Percentiles rank a stretch among this genome's conserved stretches.
Conservation (phyloP, 2,329 filamentous ascomycete species). For the Mycocentrospora acerina region DNA sequence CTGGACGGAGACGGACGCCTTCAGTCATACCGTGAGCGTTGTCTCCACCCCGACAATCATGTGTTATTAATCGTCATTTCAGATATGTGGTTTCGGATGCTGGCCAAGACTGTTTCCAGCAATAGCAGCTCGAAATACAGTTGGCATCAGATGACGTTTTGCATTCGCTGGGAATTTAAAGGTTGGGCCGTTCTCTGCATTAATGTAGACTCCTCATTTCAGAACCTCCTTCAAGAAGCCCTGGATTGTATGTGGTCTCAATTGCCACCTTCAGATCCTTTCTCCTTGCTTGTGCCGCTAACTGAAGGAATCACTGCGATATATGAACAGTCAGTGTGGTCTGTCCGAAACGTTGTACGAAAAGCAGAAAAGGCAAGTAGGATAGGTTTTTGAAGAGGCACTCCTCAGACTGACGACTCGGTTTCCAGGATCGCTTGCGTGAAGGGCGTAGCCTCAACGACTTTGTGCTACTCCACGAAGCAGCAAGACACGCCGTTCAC, state of each 20-base stretch:
- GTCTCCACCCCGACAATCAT: fast-evolving
- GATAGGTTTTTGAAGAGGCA: too few species aligned
- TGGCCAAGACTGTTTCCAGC: constrained; percentile 7
- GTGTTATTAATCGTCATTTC: neutral
- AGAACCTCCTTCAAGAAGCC: constrained; percentile 2
- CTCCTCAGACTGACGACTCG: too few species aligned
- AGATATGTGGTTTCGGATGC: constrained; percentile 17
- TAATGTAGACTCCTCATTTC: constrained; percentile 7
- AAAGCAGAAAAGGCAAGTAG: constrained; percentile 14
- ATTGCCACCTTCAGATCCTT: constrained; percentile 7
- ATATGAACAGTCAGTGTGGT: constrained; percentile 17
- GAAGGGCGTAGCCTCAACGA: constrained; percentile 1
- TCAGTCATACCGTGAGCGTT: constrained; percentile 4
- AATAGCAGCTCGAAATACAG: constrained; percentile 5
- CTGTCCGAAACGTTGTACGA: constrained; percentile 14
- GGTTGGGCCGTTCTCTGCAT: constrained; percentile 11
- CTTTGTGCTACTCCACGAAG: constrained; percentile 15
- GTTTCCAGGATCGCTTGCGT: constrained; percentile 6
- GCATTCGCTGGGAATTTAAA: constrained; percentile 6
- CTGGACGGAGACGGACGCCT: constrained; percentile 4
- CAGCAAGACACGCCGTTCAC: constrained; percentile 17
- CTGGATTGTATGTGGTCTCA: constrained; percentile 4
- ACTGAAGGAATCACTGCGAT: constrained; percentile 13
- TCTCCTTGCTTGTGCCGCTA: constrained; percentile 12
- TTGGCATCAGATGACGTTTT: constrained; percentile 23